Percentiles rank a stretch among this genome's conserved stretches.
Evolutionary conservation across 257 asterid genomes (phyloP).

Genomic region (Eustoma russellianum): DNA sequence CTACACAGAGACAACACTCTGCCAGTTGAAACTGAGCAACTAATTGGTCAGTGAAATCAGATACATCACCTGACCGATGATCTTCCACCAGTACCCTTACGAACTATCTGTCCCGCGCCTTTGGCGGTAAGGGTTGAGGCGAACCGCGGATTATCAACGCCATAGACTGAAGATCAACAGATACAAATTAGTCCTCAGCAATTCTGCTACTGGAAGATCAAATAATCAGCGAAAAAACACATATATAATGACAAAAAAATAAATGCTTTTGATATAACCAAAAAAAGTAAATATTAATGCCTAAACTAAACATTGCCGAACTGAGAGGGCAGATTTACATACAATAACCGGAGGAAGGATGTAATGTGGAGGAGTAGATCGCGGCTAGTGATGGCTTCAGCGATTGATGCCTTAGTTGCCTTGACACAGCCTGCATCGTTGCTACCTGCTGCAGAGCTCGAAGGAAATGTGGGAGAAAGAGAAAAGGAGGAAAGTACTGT

Average conservation of each 20-base stretch:
- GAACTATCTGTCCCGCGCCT: conserved; percentile 77
- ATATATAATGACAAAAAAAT: not conserved
- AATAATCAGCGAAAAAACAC: not conserved
- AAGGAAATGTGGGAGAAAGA: not conserved
- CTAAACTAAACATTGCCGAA: conserved; percentile 19
- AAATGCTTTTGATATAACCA: not conserved
- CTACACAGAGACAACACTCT: too few species aligned
- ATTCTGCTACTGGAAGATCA: not conserved
- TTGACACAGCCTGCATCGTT: conserved; percentile 56
- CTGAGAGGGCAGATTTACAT: conserved; percentile 14
- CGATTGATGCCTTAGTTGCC: conserved; percentile 44
- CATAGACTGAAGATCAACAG: conserved; percentile 42
- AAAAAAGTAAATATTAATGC: not conserved
- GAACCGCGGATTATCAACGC: conserved; percentile 43
- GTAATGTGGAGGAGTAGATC: conserved; percentile 37
- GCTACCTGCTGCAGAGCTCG: conserved; percentile 13
- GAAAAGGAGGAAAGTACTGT: not conserved
- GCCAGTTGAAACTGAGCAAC: not conserved
- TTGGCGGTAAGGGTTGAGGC: conserved; percentile 62
- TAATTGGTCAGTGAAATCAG: not conserved
- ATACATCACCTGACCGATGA: conserved; percentile 76
- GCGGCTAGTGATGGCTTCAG: conserved; percentile 20
- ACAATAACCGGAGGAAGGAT: conserved; percentile 41
- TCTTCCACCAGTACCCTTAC: conserved; percentile 99
- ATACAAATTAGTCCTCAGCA: conserved; percentile 1